phyloP scores from a whole-genome alignment of 345 rosid genomes.

The Reutealis trisperma region DNA sequence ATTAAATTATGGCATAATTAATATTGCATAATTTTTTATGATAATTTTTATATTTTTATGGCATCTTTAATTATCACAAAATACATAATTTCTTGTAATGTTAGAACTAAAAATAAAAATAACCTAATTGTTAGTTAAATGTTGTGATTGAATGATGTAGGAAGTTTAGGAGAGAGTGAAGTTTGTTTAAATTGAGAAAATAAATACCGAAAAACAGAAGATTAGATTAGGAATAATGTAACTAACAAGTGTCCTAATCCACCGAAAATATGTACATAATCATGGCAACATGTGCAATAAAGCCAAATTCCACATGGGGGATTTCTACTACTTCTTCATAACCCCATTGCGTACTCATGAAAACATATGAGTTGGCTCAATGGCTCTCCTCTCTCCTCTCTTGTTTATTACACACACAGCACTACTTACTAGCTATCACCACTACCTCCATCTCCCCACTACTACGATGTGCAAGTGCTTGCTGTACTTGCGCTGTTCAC shows the following conservation, averaged over 20 bases:
- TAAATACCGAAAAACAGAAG: background rate
- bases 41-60: too few relatives aligned
- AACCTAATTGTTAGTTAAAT: too few relatives aligned
- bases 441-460: background rate
- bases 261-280: conserved; percentile 16
- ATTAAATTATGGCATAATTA: too few relatives aligned
- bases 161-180: too few relatives aligned
- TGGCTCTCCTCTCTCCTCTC: background rate
- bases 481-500: conserved; percentile 35
- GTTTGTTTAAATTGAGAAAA: too few relatives aligned
- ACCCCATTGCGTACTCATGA: background rate
- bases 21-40: too few relatives aligned
- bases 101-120: too few relatives aligned
- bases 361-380: conserved; percentile 9
- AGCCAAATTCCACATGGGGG: conserved; percentile 39
- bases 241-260: conserved; percentile 13
- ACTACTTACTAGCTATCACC: background rate
- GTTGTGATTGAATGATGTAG: too few relatives aligned
- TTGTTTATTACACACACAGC: background rate
- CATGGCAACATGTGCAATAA: conserved; percentile 39
- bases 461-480: conserved; percentile 14
- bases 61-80: too few relatives aligned
- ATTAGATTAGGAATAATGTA: background rate
- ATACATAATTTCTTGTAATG: too few relatives aligned
- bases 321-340: background rate